Conservation (phyloP, 1,284 basidiomycete species). For the Coniferiporia sulphurascens region DNA sequence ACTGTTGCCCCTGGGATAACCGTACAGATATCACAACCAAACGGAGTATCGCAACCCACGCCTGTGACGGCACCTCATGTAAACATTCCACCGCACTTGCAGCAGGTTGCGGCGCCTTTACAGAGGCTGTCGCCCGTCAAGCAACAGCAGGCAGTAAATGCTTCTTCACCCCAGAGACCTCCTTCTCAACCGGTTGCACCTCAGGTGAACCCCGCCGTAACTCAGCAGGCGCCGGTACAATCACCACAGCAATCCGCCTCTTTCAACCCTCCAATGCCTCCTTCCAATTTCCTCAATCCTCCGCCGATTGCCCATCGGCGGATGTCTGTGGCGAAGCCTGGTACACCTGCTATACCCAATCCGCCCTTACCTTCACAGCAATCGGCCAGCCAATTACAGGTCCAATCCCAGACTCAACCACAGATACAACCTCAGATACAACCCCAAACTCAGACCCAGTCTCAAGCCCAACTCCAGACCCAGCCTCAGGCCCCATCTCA, state of each 20-base stretch:
- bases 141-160: conserved; percentile 5
- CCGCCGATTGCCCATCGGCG: conserved; percentile 22
- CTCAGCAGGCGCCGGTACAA: conserved; percentile 14
- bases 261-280: conserved; percentile 25
- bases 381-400: background rate
- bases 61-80: conserved; percentile 1
- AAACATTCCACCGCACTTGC: conserved; percentile 12
- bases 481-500: conserved; percentile 8
- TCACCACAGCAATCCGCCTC: conserved; percentile 10
- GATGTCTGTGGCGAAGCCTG: conserved; percentile 12
- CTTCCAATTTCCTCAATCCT: conserved; percentile 24
- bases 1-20: background rate
- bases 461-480: conserved; percentile 7
- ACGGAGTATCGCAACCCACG: conserved; percentile 7
- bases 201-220: conserved; percentile 34
- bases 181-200: conserved; percentile 11
- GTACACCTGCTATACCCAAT: conserved; percentile 11
- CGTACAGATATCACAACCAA: background rate
- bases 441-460: background rate
- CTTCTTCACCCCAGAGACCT: conserved; percentile 1
- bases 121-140: conserved; percentile 10
- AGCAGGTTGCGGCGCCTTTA: conserved; percentile 13
- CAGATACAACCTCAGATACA: conserved; percentile 7
- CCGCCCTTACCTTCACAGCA: conserved; percentile 17
- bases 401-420: conserved; percentile 7